Evolutionary conservation across 2,329 filamentous ascomycete species (phyloP).

Genomic region (Diatrype stigma): DNA sequence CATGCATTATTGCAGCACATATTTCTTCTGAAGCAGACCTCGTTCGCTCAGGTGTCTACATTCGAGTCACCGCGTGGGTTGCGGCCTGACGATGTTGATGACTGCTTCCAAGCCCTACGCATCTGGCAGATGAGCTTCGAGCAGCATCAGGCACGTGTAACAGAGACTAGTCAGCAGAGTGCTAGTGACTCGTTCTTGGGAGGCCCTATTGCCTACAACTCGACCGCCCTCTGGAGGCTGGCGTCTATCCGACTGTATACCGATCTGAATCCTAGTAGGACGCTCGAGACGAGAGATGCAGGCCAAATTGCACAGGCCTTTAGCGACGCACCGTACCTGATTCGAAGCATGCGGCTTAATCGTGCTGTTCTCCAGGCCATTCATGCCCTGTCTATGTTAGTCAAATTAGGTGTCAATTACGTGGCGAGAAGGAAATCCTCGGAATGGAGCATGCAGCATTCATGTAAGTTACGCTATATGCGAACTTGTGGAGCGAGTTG

Average conservation of each 20-base stretch:
- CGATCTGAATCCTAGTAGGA: slow-evolving; percentile 58
- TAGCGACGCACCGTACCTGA: slow-evolving; percentile 52
- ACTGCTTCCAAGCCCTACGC: slow-evolving; percentile 50
- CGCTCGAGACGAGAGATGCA: slow-evolving; percentile 62
- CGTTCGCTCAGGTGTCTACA: slow-evolving; percentile 43
- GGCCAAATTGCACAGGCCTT: slow-evolving; percentile 58
- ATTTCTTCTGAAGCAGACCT: slow-evolving; percentile 63
- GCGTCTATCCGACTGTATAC: slow-evolving; percentile 64
- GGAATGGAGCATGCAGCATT: slow-evolving; percentile 61
- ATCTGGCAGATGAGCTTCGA: slow-evolving; percentile 59
- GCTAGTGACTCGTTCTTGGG: slow-evolving; percentile 49
- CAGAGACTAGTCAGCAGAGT: slow-evolving; percentile 42
- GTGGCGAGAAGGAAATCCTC: slow-evolving; percentile 57
- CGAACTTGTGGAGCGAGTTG: not conserved
- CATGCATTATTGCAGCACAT: slow-evolving; percentile 70
- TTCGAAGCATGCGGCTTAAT: slow-evolving; percentile 56
- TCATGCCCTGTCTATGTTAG: slow-evolving; percentile 63
- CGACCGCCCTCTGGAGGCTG: slow-evolving; percentile 55
- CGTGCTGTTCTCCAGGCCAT: slow-evolving; percentile 64
- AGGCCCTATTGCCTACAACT: slow-evolving; percentile 63
- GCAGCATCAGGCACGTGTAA: slow-evolving; percentile 48
- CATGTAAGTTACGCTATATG: slow-evolving; percentile 40
- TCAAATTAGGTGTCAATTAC: slow-evolving; percentile 60
- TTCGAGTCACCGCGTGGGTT: slow-evolving; percentile 48
- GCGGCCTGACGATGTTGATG: slow-evolving; percentile 52